Evolutionary conservation across 441 rosid species (phyloP), one percentile per base, ranked within the genome.

Genomic region (Biscutella laevigata): DNA sequence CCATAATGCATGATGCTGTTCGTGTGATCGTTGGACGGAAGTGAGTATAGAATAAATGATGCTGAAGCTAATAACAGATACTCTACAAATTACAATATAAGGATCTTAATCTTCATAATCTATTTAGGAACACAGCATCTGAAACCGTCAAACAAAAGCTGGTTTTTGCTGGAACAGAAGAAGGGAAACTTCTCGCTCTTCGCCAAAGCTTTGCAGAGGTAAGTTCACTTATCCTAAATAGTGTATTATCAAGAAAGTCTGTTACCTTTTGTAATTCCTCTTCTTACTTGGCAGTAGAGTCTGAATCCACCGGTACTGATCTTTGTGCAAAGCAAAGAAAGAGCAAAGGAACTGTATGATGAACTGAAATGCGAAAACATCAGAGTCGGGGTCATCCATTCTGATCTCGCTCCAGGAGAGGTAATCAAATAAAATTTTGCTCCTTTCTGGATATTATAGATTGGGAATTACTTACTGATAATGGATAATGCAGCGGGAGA

Each of bases 1-100:
- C 95, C 44, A 79, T 83, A 40, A 85, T 91, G 98, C 96, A 85
- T n/a, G 95, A 91, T 79, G 98, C 96, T 49, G 84, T 91, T 62
- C 83, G 95, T 64, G 78, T 91, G 60, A 83, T 91, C 66, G 67
- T 91, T 59, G 95, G 96, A 59, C 74, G 91, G 67, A 91, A 88
- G 98, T 91, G 67, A 79, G 94, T 64, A 42, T 32, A 53, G 13
- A 22, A 42, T 26, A 22, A 33, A n/a, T 36, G 49, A 58, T 43
- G 13, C 35, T 35, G 26, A 42, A 24, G 27, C 14, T 32, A 32
- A 39, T 7, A 10, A 16, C 27, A 29, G 36, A 42, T 57, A 7
- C 22, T 28, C 58, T 7, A 6, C 54, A 57, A 35, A 16, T 14
- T 59, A 43, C 29, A 34, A 19, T 14, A 25, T 33, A 54, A 32